Conservation (phyloP, 2,329 filamentous ascomycete genomes). For the Aspergillus udagawae region DNA sequence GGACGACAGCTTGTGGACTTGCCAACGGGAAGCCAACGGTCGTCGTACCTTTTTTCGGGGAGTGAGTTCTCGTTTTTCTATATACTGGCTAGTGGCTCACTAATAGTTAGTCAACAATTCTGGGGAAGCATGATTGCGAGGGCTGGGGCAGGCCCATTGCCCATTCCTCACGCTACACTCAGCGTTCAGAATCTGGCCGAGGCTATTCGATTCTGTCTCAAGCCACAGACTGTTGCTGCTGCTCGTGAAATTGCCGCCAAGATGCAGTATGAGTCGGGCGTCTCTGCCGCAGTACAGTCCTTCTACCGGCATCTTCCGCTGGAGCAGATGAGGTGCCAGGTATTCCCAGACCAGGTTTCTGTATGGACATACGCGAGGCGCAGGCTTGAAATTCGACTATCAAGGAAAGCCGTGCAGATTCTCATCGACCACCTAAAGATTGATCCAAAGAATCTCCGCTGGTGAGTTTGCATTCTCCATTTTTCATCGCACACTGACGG, state of each 20-base stretch:
- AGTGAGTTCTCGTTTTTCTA: conserved; percentile 24
- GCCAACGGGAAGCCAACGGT: conserved; percentile 49
- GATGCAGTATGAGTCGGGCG: conserved; percentile 43
- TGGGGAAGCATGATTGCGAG: conserved; percentile 52
- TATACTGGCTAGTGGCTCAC: neutral
- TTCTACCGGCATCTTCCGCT: conserved; percentile 40
- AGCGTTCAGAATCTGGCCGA: conserved; percentile 42
- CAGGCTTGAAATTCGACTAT: conserved; percentile 13
- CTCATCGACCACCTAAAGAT: conserved; percentile 21
- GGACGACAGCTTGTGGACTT: conserved; percentile 55
- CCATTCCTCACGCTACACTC: conserved; percentile 46
- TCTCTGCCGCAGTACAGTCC: conserved; percentile 38
- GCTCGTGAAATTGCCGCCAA: conserved; percentile 35
- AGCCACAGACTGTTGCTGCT: conserved; percentile 30
- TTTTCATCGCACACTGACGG: neutral
- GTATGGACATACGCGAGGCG: conserved; percentile 22
- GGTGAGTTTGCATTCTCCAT: conserved; percentile 11
- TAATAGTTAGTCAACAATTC: conserved; percentile 43
- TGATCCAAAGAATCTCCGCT: conserved; percentile 16
- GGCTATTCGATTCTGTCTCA: conserved; percentile 45
- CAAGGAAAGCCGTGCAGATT: conserved; percentile 21
- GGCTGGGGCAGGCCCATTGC: conserved; percentile 47
- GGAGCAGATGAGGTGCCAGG: conserved; percentile 21
- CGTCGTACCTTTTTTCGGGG: conserved; percentile 56
- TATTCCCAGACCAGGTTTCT: conserved; percentile 25